Evolutionary conservation across 352 stramenopile species (phyloP), one percentile per base, ranked within the genome.

Genomic region (Lagenidium giganteum): DNA sequence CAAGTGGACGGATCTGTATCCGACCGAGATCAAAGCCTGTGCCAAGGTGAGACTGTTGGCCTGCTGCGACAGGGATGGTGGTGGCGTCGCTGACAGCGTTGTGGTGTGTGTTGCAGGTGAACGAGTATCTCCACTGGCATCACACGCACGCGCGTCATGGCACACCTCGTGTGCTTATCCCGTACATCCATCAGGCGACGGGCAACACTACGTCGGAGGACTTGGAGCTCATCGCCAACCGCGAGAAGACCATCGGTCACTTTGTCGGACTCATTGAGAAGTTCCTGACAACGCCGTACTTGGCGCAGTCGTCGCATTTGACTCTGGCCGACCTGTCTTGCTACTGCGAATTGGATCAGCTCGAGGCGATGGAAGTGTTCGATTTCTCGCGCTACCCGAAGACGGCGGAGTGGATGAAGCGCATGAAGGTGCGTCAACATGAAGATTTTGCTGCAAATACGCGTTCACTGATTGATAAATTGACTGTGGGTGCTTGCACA

Each of bases 61-160:
- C n/a, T n/a, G n/a, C n/a, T n/a, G n/a, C n/a, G n/a, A n/a, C n/a
- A n/a, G n/a, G n/a, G n/a, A n/a, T n/a, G n/a, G n/a, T n/a, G n/a
- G n/a, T n/a, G n/a, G n/a, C n/a, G n/a, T n/a, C n/a, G n/a, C n/a
- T n/a, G n/a, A n/a, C n/a, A n/a, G n/a, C n/a, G n/a, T n/a, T 67
- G 64, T 69, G 8, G 72, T 85, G 62, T 23, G 63, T 52, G 16
- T n/a, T n/a, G 16, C 18, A 87, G 72, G 85, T 87, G 54, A 54
- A 85, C 40, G 75, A 87, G 63, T 87, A 87, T 61, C 80, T 65
- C 51, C 69, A 87, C 58, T 88, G 76, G 76, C 76, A 88, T 47
- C 76, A 88, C 64, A 64, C 71, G 29, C 83, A 86, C 50, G 67
- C 73, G 40, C 76, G 76, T 27, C 55, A 30, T 9, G n/a, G 9